These are phyloP conservation scores for Septoria petroselini DNA, from an alignment of 2,329 filamentous ascomycete species.

Conservation along the genomic window DNA sequence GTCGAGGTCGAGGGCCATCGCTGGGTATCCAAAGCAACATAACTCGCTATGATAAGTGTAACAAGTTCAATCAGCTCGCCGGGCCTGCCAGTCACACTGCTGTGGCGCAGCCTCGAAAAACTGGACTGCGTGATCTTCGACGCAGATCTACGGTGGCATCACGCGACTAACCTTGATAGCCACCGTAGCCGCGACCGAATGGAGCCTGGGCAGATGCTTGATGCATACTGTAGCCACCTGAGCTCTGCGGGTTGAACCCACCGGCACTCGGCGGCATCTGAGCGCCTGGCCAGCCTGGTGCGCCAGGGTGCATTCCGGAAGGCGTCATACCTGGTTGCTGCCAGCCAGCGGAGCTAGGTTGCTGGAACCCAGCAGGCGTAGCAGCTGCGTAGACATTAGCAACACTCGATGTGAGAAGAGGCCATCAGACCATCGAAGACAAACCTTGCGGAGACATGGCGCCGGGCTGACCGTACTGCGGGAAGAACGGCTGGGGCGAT, in stretches of 20 bases:
- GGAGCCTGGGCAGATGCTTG: conserved; percentile 39
- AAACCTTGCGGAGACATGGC: conserved; percentile 53
- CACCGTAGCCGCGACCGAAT: conserved; percentile 56
- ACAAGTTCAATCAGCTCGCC: conserved; percentile 3
- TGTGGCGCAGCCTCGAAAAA: background rate
- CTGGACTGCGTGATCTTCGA: conserved; percentile 13
- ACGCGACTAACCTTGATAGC: conserved; percentile 55
- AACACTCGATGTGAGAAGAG: conserved; percentile 1
- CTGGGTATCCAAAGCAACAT: conserved; percentile 13
- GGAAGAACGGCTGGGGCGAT: conserved; percentile 75
- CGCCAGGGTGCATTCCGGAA: conserved; percentile 29
- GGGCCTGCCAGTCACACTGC: background rate
- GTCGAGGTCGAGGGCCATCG: background rate
- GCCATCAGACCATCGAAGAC: background rate
- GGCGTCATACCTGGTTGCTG: conserved; percentile 53
- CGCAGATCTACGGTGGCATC: background rate
- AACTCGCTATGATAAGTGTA: conserved; percentile 9
- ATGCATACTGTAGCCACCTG: conserved; percentile 50
- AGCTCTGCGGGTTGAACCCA: conserved; percentile 67
- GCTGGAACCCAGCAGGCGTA: conserved; percentile 59
- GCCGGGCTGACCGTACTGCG: conserved; percentile 79
- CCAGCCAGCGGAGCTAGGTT: conserved; percentile 57
- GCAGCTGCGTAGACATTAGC: conserved; percentile 39
- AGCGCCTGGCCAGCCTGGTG: conserved; percentile 47
- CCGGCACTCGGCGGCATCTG: conserved; percentile 63